Evolutionary conservation across 768 basidiomycete species (phyloP).

Genomic region (Pulveroboletus sp.): DNA sequence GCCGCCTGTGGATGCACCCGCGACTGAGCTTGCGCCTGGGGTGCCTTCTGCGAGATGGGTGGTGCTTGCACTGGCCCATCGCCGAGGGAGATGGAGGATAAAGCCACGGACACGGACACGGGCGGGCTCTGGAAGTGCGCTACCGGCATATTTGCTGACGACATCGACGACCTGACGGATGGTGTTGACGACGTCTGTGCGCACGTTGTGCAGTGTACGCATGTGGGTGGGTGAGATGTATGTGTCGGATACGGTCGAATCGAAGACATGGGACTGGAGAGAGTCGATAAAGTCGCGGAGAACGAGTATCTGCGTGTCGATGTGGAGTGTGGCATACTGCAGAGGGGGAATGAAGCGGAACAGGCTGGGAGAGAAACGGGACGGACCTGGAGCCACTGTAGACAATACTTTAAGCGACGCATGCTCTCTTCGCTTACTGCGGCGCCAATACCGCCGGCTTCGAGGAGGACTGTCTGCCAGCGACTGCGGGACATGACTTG

Average conservation of each 20-base stretch:
- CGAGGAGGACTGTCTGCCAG: slow-evolving; percentile 81
- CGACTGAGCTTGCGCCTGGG: slow-evolving; percentile 36
- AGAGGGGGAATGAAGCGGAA: background rate
- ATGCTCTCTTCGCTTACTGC: slow-evolving; percentile 91
- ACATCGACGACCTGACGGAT: slow-evolving; percentile 88
- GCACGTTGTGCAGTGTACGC: slow-evolving; percentile 70
- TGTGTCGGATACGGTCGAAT: slow-evolving; percentile 26
- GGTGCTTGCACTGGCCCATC: slow-evolving; percentile 57
- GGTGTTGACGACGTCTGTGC: slow-evolving; percentile 83
- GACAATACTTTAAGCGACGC: slow-evolving; percentile 78
- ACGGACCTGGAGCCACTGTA: slow-evolving; percentile 84
- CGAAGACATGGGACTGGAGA: slow-evolving; percentile 42
- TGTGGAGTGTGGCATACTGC: slow-evolving; percentile 84
- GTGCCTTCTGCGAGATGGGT: slow-evolving; percentile 25
- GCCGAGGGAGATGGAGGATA: slow-evolving; percentile 74
- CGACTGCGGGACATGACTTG: slow-evolving; percentile 72
- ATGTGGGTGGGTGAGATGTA: slow-evolving; percentile 49
- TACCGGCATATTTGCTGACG: slow-evolving; percentile 80
- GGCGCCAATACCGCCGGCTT: slow-evolving; percentile 85
- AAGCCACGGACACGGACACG: slow-evolving; percentile 69
- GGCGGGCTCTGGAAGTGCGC: slow-evolving; percentile 84
- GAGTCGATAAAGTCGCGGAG: slow-evolving; percentile 81
- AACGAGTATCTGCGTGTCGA: slow-evolving; percentile 83
- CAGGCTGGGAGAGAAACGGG: background rate
- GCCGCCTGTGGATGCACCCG: slow-evolving; percentile 28